Base-by-base conservation (phyloP, 495 filamentous ascomycete genomes). In the Penicillium bialowiezense region DNA sequence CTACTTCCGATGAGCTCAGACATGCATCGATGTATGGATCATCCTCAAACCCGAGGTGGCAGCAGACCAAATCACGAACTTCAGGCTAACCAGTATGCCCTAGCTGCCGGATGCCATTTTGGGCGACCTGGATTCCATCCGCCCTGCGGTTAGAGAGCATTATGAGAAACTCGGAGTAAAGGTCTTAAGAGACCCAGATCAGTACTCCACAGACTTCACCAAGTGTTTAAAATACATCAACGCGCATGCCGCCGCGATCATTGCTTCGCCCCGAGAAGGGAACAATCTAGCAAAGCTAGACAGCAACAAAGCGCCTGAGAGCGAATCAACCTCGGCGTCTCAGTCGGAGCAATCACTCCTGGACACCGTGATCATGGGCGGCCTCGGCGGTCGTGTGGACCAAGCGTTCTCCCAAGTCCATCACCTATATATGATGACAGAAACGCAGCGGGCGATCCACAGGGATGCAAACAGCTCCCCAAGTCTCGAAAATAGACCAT, bases 341-440 rank as follows among this genome's bases (percentile, higher is more conserved):
- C 28, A 37, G 23, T 35, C 31, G 24, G 31, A 44, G 28, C 46
- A 47, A 12, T 39, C 50, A 21, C 21, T 40, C 9, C 54, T 80
- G 13, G 68, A 79, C 21, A 73, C 93, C 39, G 72, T 93, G 24
- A 80, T 87, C 21, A 62, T 92, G n/a, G 92, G 92, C 18, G 86
- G 90, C 13, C 77, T 97, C 1, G 89, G 87, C 17, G 95, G 95
- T 3, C 81, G 93, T 21, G 88, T 96, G 6, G 93, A 98, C 64
- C 95, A 97, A 53, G 91, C 84, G 3, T 78, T 98, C 24, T 90
- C 89, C 23, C 85, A 92, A 41, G 75, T 98, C 35, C 89, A 93
- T 59, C 86, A 91, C 58, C 67, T 91, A 24, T 87, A 85, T 44
- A 56, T 47, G 55, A 76, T 60, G 68, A 67, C 40, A 7, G 55